Percentiles rank a stretch among this genome's conserved stretches.
Conservation (phyloP, 2,329 filamentous ascomycete genomes). For the Bipolaris bicolor region DNA sequence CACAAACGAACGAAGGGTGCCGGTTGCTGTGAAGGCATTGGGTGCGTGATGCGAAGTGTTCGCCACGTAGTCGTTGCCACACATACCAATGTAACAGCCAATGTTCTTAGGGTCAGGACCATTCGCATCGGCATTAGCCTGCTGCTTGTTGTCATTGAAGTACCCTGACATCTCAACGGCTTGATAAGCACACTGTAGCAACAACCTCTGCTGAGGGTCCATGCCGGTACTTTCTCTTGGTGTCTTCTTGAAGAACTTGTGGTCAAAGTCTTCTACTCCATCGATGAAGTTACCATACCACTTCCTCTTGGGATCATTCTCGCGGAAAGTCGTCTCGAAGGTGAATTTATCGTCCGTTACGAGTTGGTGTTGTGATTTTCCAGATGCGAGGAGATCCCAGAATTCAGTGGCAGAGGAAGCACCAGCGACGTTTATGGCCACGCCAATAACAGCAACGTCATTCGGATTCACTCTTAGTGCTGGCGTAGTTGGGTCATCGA, state of each 20-base stretch:
- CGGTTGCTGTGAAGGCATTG: background rate
- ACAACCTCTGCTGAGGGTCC: background rate
- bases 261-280: background rate
- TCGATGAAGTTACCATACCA: constrained; percentile 12
- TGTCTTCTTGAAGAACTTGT: background rate
- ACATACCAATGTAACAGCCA: background rate
- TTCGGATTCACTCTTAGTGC: background rate
- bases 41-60: background rate
- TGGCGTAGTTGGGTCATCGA: background rate
- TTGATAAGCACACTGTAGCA: background rate
- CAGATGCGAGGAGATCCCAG: constrained; percentile 18
- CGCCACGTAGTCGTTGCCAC: background rate
- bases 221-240: background rate
- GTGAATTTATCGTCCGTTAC: constrained; percentile 9
- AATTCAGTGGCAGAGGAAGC: constrained; percentile 19
- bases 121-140: background rate
- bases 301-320: constrained; percentile 5
- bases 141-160: background rate
- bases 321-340: constrained; percentile 4
- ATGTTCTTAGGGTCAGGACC: background rate
- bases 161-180: background rate
- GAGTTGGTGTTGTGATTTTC: constrained; percentile 9
- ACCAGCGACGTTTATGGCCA: constrained; percentile 22
- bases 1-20: background rate
- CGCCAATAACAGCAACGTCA: constrained; percentile 27